phyloP scores from a whole-genome alignment of 1,284 basidiomycete species.

The Sporisorium exsertum region DNA sequence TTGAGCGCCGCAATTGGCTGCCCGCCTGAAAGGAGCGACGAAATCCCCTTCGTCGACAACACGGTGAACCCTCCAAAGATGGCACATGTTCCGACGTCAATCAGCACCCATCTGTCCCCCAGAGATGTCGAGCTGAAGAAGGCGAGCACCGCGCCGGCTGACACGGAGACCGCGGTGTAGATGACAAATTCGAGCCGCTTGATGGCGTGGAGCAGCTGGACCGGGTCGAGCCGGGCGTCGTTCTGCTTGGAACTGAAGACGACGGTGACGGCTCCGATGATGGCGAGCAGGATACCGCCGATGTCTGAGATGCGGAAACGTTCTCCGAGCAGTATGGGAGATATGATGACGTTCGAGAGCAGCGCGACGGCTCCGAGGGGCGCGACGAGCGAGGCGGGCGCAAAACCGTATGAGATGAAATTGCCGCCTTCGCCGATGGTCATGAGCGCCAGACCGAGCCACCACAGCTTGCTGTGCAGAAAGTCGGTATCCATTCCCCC shows the following conservation, averaged over 20 bases:
- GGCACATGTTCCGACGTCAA: constrained; percentile 89
- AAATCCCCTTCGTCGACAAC: constrained; percentile 90
- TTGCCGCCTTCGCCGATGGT: constrained; percentile 91
- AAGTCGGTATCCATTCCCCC: constrained; percentile 52
- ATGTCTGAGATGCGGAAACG: constrained; percentile 77
- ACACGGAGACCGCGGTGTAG: constrained; percentile 49
- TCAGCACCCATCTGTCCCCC: constrained; percentile 79
- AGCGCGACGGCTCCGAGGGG: constrained; percentile 86
- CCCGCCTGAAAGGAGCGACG: constrained; percentile 74
- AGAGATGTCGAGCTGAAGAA: constrained; percentile 73
- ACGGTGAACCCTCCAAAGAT: constrained; percentile 86
- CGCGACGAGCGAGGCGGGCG: constrained; percentile 93
- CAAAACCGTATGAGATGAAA: constrained; percentile 82
- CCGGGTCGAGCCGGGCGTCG: constrained; percentile 53
- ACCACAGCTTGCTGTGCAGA: constrained; percentile 80
- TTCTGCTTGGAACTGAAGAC: constrained; percentile 79
- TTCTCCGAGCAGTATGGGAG: constrained; percentile 79
- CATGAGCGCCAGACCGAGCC: constrained; percentile 89
- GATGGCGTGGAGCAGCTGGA: constrained; percentile 56
- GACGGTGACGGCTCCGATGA: constrained; percentile 73
- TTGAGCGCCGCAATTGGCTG: constrained; percentile 49
- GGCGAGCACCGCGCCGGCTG: constrained; percentile 36
- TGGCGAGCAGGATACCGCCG: constrained; percentile 74
- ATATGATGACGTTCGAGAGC: constrained; percentile 93
- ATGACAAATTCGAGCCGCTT: constrained; percentile 58